These are phyloP conservation scores for Cryptosporidium tyzzeri DNA, from an alignment of 169 alveolate genomes.

Conservation along the genomic window DNA sequence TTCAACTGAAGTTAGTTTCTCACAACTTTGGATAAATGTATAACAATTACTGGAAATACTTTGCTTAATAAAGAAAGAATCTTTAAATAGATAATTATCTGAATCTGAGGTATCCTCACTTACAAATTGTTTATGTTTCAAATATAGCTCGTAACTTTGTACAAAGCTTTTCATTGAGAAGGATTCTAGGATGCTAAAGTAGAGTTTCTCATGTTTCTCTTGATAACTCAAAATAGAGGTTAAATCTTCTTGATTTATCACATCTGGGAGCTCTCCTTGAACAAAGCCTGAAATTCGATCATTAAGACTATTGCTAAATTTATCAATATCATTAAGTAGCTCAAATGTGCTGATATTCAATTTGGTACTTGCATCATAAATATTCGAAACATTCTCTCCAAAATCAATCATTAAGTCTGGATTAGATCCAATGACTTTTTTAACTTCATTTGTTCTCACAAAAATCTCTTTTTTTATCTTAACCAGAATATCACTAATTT, in stretches of 20 bases:
- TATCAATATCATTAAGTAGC: constrained; percentile 15
- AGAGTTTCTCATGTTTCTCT: constrained; percentile 1
- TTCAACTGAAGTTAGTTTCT: constrained; percentile 11
- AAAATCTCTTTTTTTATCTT: constrained; percentile 46
- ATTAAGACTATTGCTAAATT: background rate
- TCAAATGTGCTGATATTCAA: background rate
- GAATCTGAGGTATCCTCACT: background rate
- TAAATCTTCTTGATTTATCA: background rate
- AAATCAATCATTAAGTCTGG: constrained; percentile 68
- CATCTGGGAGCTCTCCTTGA: constrained; percentile 23
- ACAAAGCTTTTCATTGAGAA: constrained; percentile 41
- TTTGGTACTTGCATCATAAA: constrained; percentile 21
- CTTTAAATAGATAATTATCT: background rate
- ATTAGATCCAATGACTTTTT: constrained; percentile 59
- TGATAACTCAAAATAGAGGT: constrained; percentile 3
- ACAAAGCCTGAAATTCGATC: background rate
- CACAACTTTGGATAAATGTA: constrained; percentile 41
- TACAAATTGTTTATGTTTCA: background rate
- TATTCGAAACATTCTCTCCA: constrained; percentile 66
- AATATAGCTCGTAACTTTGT: constrained; percentile 10
- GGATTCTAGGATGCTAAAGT: constrained; percentile 3
- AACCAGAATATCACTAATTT: constrained; percentile 63
- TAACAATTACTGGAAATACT: constrained; percentile 28
- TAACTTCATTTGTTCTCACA: constrained; percentile 55
- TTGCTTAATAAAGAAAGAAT: background rate